Evolutionary conservation across 1,284 basidiomycete genomes (phyloP).

Genomic region (Ustilago nuda): DNA sequence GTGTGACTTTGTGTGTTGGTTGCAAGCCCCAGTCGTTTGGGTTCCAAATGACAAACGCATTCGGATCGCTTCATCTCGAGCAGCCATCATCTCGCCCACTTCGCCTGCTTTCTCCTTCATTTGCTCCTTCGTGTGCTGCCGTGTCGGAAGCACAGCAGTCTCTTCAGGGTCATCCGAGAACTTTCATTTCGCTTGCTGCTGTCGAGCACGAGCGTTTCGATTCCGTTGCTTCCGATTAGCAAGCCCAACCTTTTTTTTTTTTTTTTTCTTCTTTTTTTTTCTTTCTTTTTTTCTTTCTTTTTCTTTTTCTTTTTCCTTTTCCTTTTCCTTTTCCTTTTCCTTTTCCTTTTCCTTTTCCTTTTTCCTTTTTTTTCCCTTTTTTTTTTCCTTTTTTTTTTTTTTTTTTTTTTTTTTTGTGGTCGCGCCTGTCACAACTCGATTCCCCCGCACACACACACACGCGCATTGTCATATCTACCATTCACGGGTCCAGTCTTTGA

Average conservation of each 20-base stretch:
- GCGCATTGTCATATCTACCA: neutral
- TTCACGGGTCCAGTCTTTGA: neutral
- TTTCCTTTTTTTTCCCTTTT: neutral
- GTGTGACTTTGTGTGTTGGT: neutral
- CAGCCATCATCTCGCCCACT: neutral
- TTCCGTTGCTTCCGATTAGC: conserved; percentile 3
- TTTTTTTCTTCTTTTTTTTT: too few relatives aligned
- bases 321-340: too few relatives aligned
- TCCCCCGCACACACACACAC: neutral
- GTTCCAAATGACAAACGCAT: neutral
- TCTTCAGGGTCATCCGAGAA: neutral
- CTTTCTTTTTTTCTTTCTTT: too few relatives aligned
- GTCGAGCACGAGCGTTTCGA: neutral
- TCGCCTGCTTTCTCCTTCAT: neutral
- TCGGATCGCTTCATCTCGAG: conserved; percentile 3
- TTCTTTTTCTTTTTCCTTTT: too few relatives aligned
- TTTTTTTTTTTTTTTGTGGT: neutral
- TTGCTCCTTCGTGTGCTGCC: neutral
- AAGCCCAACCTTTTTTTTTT: neutral
- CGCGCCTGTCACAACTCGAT: conserved; percentile 10
- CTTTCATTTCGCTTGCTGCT: neutral
- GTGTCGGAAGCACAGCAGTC: neutral
- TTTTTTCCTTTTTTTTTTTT: neutral
- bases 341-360: neutral
- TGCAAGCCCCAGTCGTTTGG: neutral